These are phyloP conservation scores for Tuber magnatum DNA, from an alignment of 495 filamentous ascomycete species.

Conservation along the genomic window DNA sequence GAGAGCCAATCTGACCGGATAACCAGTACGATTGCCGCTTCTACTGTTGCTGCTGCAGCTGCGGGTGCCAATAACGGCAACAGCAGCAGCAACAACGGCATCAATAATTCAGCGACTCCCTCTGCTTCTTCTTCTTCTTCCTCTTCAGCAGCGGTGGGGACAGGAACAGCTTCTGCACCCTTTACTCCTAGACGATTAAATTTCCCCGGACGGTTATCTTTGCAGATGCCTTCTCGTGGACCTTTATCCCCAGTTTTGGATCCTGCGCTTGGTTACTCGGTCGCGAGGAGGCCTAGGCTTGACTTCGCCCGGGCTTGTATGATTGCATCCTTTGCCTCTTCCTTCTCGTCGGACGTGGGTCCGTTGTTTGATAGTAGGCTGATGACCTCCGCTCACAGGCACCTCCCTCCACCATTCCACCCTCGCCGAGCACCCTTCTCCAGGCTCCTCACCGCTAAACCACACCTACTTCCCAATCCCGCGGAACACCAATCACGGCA, in stretches of 20 bases:
- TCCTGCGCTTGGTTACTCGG: slow-evolving; percentile 39
- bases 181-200: slow-evolving; percentile 39
- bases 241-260: slow-evolving; percentile 39
- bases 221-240: slow-evolving; percentile 40
- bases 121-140: slow-evolving; percentile 6
- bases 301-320: slow-evolving; percentile 41
- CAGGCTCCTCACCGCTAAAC: slow-evolving; percentile 70
- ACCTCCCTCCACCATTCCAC: slow-evolving; percentile 96
- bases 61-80: slow-evolving; percentile 11
- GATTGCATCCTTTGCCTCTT: slow-evolving; percentile 6
- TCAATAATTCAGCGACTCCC: neutral
- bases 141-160: slow-evolving; percentile 5
- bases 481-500: slow-evolving; percentile 36
- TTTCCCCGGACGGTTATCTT: slow-evolving; percentile 36
- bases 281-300: slow-evolving; percentile 37
- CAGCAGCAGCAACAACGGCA: slow-evolving; percentile 11
- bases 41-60: neutral
- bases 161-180: slow-evolving; percentile 22
- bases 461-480: slow-evolving; percentile 45
- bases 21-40: neutral
- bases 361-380: neutral
- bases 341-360: neutral
- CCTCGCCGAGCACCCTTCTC: slow-evolving; percentile 78
- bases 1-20: slow-evolving; percentile 1
- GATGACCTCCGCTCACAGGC: slow-evolving; percentile 47